phyloP scores from a whole-genome alignment of 805 yeast species.

The Pichia kluyveri region DNA sequence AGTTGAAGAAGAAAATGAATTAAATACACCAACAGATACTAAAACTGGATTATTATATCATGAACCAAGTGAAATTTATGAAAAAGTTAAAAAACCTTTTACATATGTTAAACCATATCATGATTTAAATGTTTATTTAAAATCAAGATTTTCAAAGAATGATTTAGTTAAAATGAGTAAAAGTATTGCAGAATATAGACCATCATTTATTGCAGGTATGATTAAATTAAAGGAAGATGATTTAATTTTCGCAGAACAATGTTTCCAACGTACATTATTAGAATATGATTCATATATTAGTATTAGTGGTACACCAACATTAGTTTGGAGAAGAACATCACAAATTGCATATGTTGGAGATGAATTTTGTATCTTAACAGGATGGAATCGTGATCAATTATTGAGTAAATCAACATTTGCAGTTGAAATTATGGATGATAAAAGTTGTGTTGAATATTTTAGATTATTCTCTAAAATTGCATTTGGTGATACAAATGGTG shows the following conservation, averaged over 20 bases:
- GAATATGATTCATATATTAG: constrained; percentile 82
- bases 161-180: constrained; percentile 70
- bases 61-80: constrained; percentile 75
- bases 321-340: constrained; percentile 93
- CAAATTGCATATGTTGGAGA: constrained; percentile 94
- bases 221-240: constrained; percentile 85
- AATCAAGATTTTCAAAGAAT: constrained; percentile 57
- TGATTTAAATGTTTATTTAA: constrained; percentile 62
- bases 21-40: constrained; percentile 7
- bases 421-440: constrained; percentile 80
- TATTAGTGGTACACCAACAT: constrained; percentile 86
- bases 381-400: constrained; percentile 73
- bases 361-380: constrained; percentile 84
- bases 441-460: constrained; percentile 80
- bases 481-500: constrained; percentile 83
- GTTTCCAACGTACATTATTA: constrained; percentile 83
- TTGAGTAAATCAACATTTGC: constrained; percentile 62
- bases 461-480: constrained; percentile 77
- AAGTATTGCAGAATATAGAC: constrained; percentile 83
- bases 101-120: constrained; percentile 90
- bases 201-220: constrained; percentile 88
- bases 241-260: constrained; percentile 89
- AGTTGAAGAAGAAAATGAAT: constrained; percentile 23
- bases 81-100: constrained; percentile 65
- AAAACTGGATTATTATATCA: constrained; percentile 37